Conservation (phyloP, 139 green algal genomes). For the Tetradesmus obliquus region DNA sequence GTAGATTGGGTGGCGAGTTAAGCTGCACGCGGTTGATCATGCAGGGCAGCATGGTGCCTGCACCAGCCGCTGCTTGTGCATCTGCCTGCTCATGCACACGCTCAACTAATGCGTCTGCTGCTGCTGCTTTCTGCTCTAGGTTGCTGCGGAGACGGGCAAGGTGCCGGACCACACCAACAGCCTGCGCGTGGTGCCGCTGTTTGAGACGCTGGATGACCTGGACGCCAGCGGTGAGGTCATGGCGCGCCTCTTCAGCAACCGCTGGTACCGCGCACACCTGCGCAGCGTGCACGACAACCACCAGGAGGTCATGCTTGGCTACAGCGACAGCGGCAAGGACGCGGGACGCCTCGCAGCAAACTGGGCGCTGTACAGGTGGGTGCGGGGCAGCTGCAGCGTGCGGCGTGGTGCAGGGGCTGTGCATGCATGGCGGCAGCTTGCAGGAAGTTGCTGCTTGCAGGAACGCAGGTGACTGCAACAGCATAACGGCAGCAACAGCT, state of each 20-base stretch:
- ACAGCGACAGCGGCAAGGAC: conserved; percentile 98
- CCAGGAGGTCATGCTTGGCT: conserved; percentile 97
- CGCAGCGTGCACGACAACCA: conserved; percentile 61
- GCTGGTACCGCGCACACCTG: conserved; percentile 79
- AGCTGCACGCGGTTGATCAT: neutral
- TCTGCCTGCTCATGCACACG: neutral
- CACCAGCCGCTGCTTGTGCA: too few relatives aligned
- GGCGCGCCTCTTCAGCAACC: conserved; percentile 68
- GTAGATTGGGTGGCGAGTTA: neutral
- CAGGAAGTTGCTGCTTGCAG: neutral
- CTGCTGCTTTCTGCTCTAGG: conserved; percentile 32
- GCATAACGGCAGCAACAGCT: too few relatives aligned
- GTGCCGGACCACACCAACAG: conserved; percentile 50
- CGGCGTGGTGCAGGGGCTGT: neutral
- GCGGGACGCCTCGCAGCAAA: conserved; percentile 92
- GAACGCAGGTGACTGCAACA: too few relatives aligned
- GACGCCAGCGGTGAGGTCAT: conserved; percentile 64
- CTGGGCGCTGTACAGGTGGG: conserved; percentile 89
- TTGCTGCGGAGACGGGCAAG: conserved; percentile 55
- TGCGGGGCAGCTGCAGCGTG: neutral
- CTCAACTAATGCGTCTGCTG: neutral
- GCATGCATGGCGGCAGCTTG: neutral
- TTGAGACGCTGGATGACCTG: conserved; percentile 96
- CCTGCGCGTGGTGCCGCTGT: conserved; percentile 95
- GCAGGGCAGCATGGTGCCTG: too few relatives aligned